Conservation (phyloP, 2,329 filamentous ascomycete genomes). For the Capronia coronata region DNA sequence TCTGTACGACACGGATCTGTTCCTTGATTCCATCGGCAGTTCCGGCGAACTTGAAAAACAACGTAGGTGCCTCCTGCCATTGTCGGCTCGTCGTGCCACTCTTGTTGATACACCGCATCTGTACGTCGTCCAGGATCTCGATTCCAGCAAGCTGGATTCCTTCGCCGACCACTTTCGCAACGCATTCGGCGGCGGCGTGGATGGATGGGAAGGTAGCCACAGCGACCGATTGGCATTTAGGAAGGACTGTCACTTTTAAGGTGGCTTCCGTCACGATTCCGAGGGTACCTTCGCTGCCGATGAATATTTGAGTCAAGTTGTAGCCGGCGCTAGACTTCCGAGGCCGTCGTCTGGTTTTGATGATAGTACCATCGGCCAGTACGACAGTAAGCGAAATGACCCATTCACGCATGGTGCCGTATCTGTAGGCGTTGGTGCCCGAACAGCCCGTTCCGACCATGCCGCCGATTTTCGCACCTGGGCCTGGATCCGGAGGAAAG, state of each 20-base stretch:
- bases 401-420: constrained; percentile 94
- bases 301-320: constrained; percentile 81
- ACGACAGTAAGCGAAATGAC: constrained; percentile 81
- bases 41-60: constrained; percentile 71
- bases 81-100: constrained; percentile 41
- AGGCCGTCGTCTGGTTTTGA: constrained; percentile 82
- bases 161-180: constrained; percentile 68
- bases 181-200: constrained; percentile 69
- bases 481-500: constrained; percentile 87
- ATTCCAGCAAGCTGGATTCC: constrained; percentile 85
- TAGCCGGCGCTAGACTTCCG: constrained; percentile 89
- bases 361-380: constrained; percentile 78
- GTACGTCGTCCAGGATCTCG: constrained; percentile 84
- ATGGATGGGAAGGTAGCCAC: constrained; percentile 62
- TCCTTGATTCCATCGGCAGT: constrained; percentile 58
- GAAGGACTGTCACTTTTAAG: constrained; percentile 76
- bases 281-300: constrained; percentile 85
- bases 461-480: constrained; percentile 85
- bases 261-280: constrained; percentile 88
- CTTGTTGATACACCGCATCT: constrained; percentile 67
- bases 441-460: constrained; percentile 49
- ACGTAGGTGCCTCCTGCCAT: constrained; percentile 64
- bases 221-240: constrained; percentile 72
- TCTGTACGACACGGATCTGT: constrained; percentile 55
- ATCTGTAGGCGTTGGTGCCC: constrained; percentile 85